Conservation (phyloP, 164 flowering plant species). For the Dillenia turbinata region DNA sequence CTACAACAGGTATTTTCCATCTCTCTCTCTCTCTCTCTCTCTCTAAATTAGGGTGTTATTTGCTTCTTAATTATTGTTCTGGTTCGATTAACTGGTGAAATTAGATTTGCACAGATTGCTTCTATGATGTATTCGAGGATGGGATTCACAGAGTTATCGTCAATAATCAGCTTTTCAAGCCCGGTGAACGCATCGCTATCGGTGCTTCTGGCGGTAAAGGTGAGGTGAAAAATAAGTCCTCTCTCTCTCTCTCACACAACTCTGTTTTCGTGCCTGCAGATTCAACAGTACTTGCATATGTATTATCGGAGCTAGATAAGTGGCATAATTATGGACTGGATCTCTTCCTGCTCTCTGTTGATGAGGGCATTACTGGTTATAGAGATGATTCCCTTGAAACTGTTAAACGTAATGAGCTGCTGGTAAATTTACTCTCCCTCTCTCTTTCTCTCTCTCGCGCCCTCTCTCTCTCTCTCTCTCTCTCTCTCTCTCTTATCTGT, state of each 20-base stretch:
- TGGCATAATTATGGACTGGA: constrained; percentile 87
- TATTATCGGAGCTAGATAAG: constrained; percentile 74
- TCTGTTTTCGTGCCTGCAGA: constrained; percentile 40
- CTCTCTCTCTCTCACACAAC: neutral
- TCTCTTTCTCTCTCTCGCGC: neutral
- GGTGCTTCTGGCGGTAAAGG: constrained; percentile 99
- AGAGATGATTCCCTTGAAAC: constrained; percentile 99
- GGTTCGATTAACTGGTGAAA: neutral
- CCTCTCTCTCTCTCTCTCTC: neutral
- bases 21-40: neutral
- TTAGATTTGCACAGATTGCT: constrained; percentile 95
- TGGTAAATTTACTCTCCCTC: constrained; percentile 36
- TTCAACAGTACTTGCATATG: constrained; percentile 96
- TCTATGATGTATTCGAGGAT: constrained; percentile 83
- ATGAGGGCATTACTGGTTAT: constrained; percentile 98
- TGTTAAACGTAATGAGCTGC: constrained; percentile 91
- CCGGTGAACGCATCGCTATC: constrained; percentile 88
- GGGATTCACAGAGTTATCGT: constrained; percentile 87
- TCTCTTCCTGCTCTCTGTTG: constrained; percentile 86
- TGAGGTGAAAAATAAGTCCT: constrained; percentile 2
- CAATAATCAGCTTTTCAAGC: constrained; percentile 72
- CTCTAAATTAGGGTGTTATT: neutral
- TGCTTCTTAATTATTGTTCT: neutral
- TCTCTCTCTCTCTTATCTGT: neutral
- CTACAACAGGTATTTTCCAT: constrained; percentile 54